Base-by-base conservation (phyloP, 805 yeast species). In the Myxozyma neglecta region DNA sequence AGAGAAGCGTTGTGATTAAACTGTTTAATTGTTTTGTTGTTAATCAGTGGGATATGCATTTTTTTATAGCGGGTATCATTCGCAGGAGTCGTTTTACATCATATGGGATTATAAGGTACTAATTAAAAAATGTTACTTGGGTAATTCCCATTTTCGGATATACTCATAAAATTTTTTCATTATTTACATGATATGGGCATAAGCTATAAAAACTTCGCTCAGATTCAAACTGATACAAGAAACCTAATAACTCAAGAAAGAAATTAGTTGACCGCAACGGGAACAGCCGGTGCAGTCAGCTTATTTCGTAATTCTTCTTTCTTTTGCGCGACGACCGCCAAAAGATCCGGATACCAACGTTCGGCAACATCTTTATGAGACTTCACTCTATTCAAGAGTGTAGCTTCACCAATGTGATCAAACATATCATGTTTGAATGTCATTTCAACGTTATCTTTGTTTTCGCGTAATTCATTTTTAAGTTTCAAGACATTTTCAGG, bases 331-430 rank as follows among this genome's bases (percentile, higher is more conserved):
- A 60, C 64, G 24, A 56, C 60, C 16, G 34, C 57, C 34, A 61
- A 42, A 46, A 74, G 60, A 18, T 77, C 78, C 14, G 78, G 74
- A 60, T 77, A 77, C 80, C 80, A 77, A 24, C 63, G 69, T 34
- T 69, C 71, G 1, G 78, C 78, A 3, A 77, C 80, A 64, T 77
- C 80, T 36, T 71, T 70, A 60, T 77, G 80, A 37, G 77, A 73
- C 50, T 74, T 73, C 49, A 77, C 73, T 24, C 80, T 70, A 66
- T 77, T 77, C n/a, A 79, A 65, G 52, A 77, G 68, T 56, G 76
- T 78, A 6, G 80, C 77, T 48, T 76, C 77, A 11, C 80, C 80
- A 53, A 76, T 72, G 50, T 58, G 59, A 32, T 61, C 65, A 46
- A 61, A 61, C 61, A 57, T 61, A 32, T 54, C 59, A 43, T 57